phyloP scores from a whole-genome alignment of 1,284 basidiomycete species.

The Athelia psychrophila region DNA sequence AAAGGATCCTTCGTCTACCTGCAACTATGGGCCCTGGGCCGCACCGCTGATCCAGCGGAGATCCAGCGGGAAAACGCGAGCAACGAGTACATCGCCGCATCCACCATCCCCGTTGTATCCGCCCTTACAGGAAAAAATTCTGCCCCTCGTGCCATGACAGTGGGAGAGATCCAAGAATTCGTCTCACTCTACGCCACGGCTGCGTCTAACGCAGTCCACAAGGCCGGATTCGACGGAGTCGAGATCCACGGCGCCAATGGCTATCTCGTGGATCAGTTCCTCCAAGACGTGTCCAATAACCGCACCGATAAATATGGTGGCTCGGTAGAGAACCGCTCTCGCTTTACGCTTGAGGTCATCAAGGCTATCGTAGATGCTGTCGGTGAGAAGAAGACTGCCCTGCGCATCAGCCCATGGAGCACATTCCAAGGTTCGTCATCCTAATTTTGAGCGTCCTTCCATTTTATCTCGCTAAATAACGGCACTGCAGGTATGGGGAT shows the following conservation, averaged over 20 bases:
- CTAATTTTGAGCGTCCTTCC: neutral
- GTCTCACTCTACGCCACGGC: neutral
- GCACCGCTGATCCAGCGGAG: slow-evolving; percentile 23
- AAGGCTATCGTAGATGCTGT: slow-evolving; percentile 25
- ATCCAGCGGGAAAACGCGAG: slow-evolving; percentile 17
- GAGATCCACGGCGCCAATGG: slow-evolving; percentile 35
- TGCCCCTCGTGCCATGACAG: neutral
- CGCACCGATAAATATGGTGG: slow-evolving; percentile 63
- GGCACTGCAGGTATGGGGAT: slow-evolving; percentile 28
- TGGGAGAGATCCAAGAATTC: neutral
- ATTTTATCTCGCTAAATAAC: neutral
- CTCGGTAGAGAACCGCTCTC: slow-evolving; percentile 47
- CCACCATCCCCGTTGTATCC: slow-evolving; percentile 26
- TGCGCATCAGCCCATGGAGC: slow-evolving; percentile 35
- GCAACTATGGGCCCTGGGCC: slow-evolving; percentile 39
- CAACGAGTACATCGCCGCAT: slow-evolving; percentile 26
- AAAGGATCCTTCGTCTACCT: slow-evolving; percentile 30
- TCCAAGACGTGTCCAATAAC: slow-evolving; percentile 40
- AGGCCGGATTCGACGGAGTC: neutral
- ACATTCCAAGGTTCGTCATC: slow-evolving; percentile 8
- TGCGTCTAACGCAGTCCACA: neutral
- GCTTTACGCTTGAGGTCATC: slow-evolving; percentile 46
- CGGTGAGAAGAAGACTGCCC: slow-evolving; percentile 25
- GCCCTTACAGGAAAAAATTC: neutral
- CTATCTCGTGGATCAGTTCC: slow-evolving; percentile 38